Evolutionary conservation across 2,329 filamentous ascomycete genomes (phyloP).

Genomic region (Alternaria postmessia): DNA sequence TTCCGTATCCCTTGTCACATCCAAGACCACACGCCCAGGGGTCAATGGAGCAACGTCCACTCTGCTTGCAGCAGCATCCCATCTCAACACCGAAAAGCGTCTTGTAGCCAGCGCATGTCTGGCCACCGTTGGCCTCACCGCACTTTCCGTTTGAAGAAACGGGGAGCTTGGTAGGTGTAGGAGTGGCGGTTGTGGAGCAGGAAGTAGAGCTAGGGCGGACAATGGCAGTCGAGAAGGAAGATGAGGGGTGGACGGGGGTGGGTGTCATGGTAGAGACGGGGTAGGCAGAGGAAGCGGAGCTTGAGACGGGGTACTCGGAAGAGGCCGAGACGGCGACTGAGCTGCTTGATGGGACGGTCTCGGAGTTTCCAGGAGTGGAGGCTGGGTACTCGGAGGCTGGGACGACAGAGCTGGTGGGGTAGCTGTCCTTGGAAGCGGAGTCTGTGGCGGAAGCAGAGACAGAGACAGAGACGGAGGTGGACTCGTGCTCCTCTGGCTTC

Average conservation of each 20-base stretch:
- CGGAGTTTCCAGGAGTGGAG: not conserved
- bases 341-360: not conserved
- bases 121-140: constrained; percentile 28
- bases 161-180: constrained; percentile 22
- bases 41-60: constrained; percentile 33
- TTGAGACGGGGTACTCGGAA: constrained; percentile 1
- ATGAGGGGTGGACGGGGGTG: not conserved
- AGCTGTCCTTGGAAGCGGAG: constrained; percentile 16
- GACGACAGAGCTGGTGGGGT: constrained; percentile 17
- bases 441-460: not conserved
- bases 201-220: constrained; percentile 26
- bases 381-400: constrained; percentile 14
- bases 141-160: constrained; percentile 39
- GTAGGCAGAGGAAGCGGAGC: not conserved
- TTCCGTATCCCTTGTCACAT: constrained; percentile 42
- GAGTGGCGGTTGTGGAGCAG: constrained; percentile 20
- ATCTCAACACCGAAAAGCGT: constrained; percentile 23
- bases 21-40: constrained; percentile 33
- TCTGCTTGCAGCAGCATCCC: constrained; percentile 38
- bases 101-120: constrained; percentile 40
- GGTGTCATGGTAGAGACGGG: constrained; percentile 1
- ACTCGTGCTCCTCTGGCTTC: not conserved
- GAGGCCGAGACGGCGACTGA: not conserved
- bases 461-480: not conserved
- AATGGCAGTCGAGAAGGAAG: constrained; percentile 14